These are phyloP conservation scores for Exophiala bonariae DNA, from an alignment of 2,329 filamentous ascomycete genomes.

Conservation along the genomic window DNA sequence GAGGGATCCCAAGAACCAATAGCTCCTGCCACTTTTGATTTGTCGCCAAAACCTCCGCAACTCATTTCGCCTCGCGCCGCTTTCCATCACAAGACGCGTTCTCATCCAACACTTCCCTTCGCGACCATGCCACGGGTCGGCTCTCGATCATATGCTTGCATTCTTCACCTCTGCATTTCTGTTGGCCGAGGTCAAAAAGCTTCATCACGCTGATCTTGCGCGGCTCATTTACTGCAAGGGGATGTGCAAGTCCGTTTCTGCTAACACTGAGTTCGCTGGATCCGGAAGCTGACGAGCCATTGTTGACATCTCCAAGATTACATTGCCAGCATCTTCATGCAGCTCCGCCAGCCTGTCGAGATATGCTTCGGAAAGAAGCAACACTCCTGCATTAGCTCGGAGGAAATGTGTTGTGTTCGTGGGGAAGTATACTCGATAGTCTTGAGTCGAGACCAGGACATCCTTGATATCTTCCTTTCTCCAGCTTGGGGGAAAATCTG, in stretches of 20 bases:
- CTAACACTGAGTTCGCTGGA: too few relatives aligned
- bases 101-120: constrained; percentile 1
- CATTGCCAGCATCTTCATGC: neutral
- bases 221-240: constrained; percentile 10
- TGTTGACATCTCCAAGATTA: constrained; percentile 9
- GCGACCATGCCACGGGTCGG: neutral
- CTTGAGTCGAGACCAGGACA: neutral
- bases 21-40: constrained; percentile 1
- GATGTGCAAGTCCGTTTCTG: neutral
- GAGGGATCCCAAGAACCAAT: neutral
- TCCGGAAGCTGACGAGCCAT: too few relatives aligned
- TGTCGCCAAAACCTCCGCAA: neutral
- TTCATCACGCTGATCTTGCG: constrained; percentile 5
- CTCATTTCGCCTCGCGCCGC: constrained; percentile 13
- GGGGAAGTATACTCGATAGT: constrained; percentile 7
- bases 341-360: neutral
- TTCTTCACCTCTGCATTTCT: neutral
- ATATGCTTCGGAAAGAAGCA: neutral
- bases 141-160: constrained; percentile 7
- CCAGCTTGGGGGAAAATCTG: too few relatives aligned
- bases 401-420: neutral
- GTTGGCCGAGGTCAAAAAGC: constrained; percentile 11
- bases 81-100: neutral
- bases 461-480: too few relatives aligned
- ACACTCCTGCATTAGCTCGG: constrained; percentile 9